These are phyloP conservation scores for Dalbergia oliveri DNA, from an alignment of 306 rosid species.

Conservation along the genomic window DNA sequence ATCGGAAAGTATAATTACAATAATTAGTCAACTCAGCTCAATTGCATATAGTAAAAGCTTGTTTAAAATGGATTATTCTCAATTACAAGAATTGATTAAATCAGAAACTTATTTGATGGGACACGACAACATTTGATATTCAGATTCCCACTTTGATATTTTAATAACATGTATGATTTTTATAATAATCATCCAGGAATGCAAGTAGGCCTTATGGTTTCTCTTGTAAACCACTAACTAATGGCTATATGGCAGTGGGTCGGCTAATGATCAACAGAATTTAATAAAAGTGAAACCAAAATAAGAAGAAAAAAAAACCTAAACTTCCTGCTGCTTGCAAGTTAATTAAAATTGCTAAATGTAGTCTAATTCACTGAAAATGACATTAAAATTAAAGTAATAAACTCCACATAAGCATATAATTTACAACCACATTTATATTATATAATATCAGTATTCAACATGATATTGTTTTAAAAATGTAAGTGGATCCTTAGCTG, in stretches of 20 bases:
- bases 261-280: background rate
- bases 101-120: background rate
- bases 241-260: background rate
- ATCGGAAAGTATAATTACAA: background rate
- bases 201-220: slow-evolving; percentile 25
- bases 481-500: slow-evolving; percentile 29
- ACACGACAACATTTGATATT: background rate
- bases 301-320: background rate
- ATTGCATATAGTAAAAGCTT: background rate
- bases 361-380: background rate
- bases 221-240: slow-evolving; percentile 15
- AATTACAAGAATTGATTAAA: no score
- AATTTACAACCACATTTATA: background rate
- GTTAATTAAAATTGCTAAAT: background rate
- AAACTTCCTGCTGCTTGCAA: background rate
- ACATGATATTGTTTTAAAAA: background rate
- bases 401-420: background rate
- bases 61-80: background rate
- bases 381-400: background rate
- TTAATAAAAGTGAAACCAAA: background rate
- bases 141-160: background rate
- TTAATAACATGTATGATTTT: background rate
- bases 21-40: slow-evolving; percentile 5
- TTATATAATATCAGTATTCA: background rate
- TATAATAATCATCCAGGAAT: background rate